phyloP scores from a whole-genome alignment of 306 rosid species.

The Ziziphus jujuba region DNA sequence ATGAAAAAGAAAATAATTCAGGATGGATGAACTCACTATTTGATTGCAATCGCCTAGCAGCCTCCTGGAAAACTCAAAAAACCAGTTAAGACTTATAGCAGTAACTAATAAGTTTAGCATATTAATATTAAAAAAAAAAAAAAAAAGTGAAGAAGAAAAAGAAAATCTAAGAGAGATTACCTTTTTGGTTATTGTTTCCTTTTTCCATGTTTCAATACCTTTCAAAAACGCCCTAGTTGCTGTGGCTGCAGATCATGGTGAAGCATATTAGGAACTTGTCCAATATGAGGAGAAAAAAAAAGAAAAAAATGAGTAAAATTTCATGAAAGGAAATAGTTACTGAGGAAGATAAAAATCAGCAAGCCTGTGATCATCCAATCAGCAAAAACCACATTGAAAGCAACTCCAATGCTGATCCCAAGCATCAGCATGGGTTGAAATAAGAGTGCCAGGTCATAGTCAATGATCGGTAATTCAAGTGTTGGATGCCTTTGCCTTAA shows the following conservation, averaged over 20 bases:
- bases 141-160: background rate
- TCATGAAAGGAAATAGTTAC: slow-evolving; percentile 32
- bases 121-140: background rate
- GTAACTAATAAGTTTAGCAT: background rate
- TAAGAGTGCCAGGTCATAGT: slow-evolving; percentile 78
- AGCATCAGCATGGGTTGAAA: slow-evolving; percentile 90
- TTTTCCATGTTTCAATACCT: slow-evolving; percentile 80
- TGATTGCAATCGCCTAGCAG: slow-evolving; percentile 42
- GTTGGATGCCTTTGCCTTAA: slow-evolving; percentile 75
- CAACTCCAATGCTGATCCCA: slow-evolving; percentile 80
- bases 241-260: slow-evolving; percentile 48
- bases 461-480: slow-evolving; percentile 59
- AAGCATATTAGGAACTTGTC: background rate
- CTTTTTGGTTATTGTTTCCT: slow-evolving; percentile 72
- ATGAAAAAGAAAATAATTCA: background rate
- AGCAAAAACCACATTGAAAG: slow-evolving; percentile 70
- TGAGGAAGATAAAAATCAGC: slow-evolving; percentile 64
- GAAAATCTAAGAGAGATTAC: slow-evolving; percentile 19
- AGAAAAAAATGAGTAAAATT: background rate
- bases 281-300: background rate
- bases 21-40: slow-evolving; percentile 39
- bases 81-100: background rate
- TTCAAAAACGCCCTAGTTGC: slow-evolving; percentile 70
- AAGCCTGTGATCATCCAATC: slow-evolving; percentile 79
- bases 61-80: slow-evolving; percentile 53